Evolutionary conservation across 116 monocot genomes (phyloP), one percentile per base, ranked within the genome.

Genomic region (Papilionanthe hybrid): DNA sequence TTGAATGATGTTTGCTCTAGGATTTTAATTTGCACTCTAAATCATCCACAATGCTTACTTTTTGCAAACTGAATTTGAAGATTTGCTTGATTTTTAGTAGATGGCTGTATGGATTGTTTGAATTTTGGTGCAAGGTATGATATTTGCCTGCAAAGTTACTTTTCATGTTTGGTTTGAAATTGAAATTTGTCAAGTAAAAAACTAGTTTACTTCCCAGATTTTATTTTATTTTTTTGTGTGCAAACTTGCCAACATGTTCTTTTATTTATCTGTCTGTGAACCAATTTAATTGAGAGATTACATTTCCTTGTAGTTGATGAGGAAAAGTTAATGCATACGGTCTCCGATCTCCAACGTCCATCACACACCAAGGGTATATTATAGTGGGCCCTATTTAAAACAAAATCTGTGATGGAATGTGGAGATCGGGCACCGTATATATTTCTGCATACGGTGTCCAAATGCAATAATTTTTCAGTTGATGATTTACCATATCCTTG

Each of bases 11-110:
- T 72, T 37, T 37, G 37, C 37, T 37, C 4, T 10, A 45, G 20
- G 9, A 20, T 73, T 7, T 19, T 43, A 44, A 18, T 73, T 27
- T 42, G 8, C 73, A 43, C 22, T 22, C 15, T 49, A 3, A 44
- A 47, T 48, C 28, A 75, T 75, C 50, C 75, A 29, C 6, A 48
- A 48, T 75, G 23, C 75, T 49, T 75, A 49, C 42, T 73, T 9
- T 45, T n/a, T 22, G 73, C 44, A 45, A 71, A 43, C 19, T 22
- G 13, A 73, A 43, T 43, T 44, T 73, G 73, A 73, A 37, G 32
- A 71, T 30, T 71, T 18, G 5, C 69, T 30, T 30, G 11, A 71
- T 73, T 25, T 3, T 69, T 69, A 29, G 0, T 29, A 69, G 37
- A 1, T 69, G 8, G 0, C 15, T 69, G 69, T 69, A 18, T 69